Base-by-base conservation (phyloP, 805 yeast species). In the Novakomyces olei region DNA sequence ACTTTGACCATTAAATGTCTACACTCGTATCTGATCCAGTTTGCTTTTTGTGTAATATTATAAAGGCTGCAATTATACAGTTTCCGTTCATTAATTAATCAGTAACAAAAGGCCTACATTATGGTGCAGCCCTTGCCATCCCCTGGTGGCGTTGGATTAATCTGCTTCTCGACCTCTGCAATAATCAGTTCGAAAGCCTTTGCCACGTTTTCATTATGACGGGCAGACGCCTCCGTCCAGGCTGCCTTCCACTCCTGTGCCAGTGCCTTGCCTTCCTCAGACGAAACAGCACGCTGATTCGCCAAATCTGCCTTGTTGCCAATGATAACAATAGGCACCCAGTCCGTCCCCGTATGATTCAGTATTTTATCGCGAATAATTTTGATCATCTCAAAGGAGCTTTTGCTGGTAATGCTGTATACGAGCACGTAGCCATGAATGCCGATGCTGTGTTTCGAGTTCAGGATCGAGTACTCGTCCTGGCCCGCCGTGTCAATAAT, bases 401-500 rank as follows among this genome's bases (percentile, higher is more conserved):
- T 67, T 43, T 75, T 57, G 29, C 81, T 73, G 19, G 78, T 70
- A 34, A 81, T 81, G 32, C 85, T 74, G 54, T 78, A 81, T 29
- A 79, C 77, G 27, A 83, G 54, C 28, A 81, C 57, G 47, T 76
- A 76, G 1, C 93, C 95, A 45, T 78, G 88, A 22, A 76, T 69
- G 12, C 83, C 88, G 30, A 75, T 72, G 31, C 78, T 55, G 35
- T 76, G 72, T 43, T 76, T 75, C 50, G 76, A 79, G 44, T 70
- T 76, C 53, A 81, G 65, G 40, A 77, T 68, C 31, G 79, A 67
- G 48, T 72, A 77, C 56, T 80, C 92, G 51, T 80, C 93, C 56
- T 44, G 47, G 5, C 94, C 94, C 1, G 93, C 92, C 0, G 94
- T 81, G 47, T 81, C 95, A 38, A 80, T 57, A 34, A 81, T 76